phyloP scores from a whole-genome alignment of 495 filamentous ascomycete species.

The Lophiostoma macrostomum region DNA sequence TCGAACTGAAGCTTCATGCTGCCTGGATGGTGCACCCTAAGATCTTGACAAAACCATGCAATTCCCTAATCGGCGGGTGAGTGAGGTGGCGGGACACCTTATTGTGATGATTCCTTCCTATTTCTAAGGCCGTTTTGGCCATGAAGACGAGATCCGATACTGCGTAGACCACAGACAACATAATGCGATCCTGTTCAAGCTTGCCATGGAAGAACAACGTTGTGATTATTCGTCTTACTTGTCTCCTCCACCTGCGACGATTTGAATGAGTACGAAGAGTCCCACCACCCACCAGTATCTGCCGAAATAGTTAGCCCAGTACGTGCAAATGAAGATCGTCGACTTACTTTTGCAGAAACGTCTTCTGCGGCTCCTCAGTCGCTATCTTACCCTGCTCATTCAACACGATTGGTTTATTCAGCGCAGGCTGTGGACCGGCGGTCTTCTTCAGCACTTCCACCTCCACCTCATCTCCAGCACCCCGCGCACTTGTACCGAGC shows the following conservation, averaged over 20 bases:
- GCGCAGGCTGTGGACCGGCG: slow-evolving; percentile 51
- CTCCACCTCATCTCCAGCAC: slow-evolving; percentile 44
- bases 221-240: no score
- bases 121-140: no score
- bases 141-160: no score
- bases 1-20: no score
- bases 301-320: not conserved
- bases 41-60: no score
- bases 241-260: slow-evolving; percentile 35
- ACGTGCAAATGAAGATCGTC: not conserved
- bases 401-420: slow-evolving; percentile 66
- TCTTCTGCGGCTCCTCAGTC: slow-evolving; percentile 57
- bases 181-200: no score
- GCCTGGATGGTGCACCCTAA: no score
- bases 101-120: no score
- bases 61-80: no score
- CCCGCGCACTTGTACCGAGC: slow-evolving; percentile 33
- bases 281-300: slow-evolving; percentile 52
- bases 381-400: slow-evolving; percentile 57
- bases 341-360: slow-evolving; percentile 67
- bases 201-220: no score
- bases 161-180: no score
- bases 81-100: no score
- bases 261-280: slow-evolving; percentile 38
- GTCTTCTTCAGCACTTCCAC: slow-evolving; percentile 44